phyloP scores from a whole-genome alignment of 495 filamentous ascomycete genomes.

The Penicillium cataractarum region DNA sequence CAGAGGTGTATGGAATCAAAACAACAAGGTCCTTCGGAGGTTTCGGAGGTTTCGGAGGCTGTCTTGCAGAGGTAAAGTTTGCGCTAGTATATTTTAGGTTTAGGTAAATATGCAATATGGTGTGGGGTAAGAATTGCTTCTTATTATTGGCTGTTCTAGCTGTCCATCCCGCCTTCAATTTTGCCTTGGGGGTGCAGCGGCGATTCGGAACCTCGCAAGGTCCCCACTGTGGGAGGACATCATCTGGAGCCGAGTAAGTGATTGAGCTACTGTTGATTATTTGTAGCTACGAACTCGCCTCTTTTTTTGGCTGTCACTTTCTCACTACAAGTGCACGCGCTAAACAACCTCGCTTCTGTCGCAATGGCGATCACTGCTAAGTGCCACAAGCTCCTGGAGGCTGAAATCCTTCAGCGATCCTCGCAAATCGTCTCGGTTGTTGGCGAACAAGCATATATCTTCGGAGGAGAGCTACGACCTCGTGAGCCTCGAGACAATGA shows the following conservation, averaged over 20 bases:
- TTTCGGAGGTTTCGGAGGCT: conserved; percentile 12
- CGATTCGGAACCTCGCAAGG: conserved; percentile 1
- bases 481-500: conserved; percentile 65
- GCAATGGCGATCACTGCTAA: conserved; percentile 20
- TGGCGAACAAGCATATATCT: conserved; percentile 61
- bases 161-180: neutral
- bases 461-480: conserved; percentile 45
- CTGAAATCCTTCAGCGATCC: conserved; percentile 60
- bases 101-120: no score
- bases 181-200: neutral
- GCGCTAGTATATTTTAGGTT: neutral
- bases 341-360: neutral
- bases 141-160: neutral
- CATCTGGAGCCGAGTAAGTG: neutral
- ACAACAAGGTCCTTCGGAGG: neutral
- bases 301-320: neutral
- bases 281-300: neutral
- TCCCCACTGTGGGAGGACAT: neutral
- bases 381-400: conserved; percentile 29
- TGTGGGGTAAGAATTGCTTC: no score
- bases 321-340: no score
- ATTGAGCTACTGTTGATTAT: neutral
- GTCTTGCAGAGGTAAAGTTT: neutral
- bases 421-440: conserved; percentile 72
- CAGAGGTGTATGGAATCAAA: no score